Conservation (phyloP, 129 eudicot species). For the Artemisia tridentata region DNA sequence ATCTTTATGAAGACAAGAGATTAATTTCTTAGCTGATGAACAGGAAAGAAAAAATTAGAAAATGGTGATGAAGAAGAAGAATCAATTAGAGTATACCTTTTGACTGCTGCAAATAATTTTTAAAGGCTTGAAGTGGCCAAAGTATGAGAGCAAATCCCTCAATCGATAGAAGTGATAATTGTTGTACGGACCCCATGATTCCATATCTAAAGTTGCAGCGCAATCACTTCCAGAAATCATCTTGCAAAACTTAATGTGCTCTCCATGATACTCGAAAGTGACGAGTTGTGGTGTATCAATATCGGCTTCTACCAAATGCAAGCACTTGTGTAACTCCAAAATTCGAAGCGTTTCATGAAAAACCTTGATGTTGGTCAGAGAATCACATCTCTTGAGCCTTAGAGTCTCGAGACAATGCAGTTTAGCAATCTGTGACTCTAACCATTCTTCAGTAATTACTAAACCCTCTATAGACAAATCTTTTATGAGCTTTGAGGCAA, state of each 20-base stretch:
- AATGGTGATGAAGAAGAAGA: not conserved
- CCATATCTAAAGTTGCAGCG: constrained; percentile 14
- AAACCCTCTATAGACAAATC: constrained; percentile 14
- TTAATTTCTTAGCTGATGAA: not conserved
- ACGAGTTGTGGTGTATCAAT: constrained; percentile 29
- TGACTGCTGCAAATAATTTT: constrained; percentile 17
- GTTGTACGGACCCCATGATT: constrained; percentile 1
- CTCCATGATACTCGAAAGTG: constrained; percentile 33
- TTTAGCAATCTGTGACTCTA: constrained; percentile 12
- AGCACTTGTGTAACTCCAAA: constrained; percentile 19
- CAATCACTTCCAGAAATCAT: constrained; percentile 22
- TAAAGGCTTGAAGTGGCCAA: constrained; percentile 27
- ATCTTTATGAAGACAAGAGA: not conserved
- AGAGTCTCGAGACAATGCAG: constrained; percentile 22
- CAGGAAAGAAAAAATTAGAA: not conserved
- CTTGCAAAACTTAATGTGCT: not conserved
- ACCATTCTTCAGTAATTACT: constrained; percentile 19
- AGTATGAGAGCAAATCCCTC: constrained; percentile 32
- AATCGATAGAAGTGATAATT: constrained; percentile 11
- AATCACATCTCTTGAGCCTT: constrained; percentile 22
- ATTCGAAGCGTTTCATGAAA: constrained; percentile 24
- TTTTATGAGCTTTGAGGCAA: not conserved
- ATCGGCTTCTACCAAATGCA: constrained; percentile 17
- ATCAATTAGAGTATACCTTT: constrained; percentile 17
- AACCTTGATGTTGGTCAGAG: constrained; percentile 19